Evolutionary conservation across 441 rosid species (phyloP), one percentile per base, ranked within the genome.

Genomic region (Rhodomyrtus psidioides): DNA sequence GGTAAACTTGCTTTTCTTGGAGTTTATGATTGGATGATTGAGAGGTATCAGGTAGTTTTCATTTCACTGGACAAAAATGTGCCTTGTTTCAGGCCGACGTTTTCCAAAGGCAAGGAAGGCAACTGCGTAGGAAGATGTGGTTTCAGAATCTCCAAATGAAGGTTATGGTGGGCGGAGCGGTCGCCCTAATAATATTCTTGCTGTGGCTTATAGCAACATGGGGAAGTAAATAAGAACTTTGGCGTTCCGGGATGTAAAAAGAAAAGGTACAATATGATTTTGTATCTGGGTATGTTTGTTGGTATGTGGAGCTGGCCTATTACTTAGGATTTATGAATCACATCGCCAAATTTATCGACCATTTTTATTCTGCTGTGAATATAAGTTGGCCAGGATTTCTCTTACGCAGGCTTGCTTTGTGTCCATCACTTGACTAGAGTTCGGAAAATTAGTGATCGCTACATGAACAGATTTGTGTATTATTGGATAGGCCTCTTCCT

Each of bases 31-130:
- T 21, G 54, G 16, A 85, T 56, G 88, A 34, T 51, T 54, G n/a
- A 49, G 28, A 34, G 49, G 81, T 10, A 28, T 19, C 49, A 44
- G 59, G 30, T 27, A 19, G 26, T 79, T 57, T 85, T 70, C 49
- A 74, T n/a, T 39, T 74, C n/a, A 39, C 16, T 74, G 51, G 44
- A 74, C 51, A 74, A 74, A 34, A 74, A 39, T 74, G 16, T 12
- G 27, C 81, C 5, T 82, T 82, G 79, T 49, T 74, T 79, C 84
- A 95, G 98, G 99, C 98, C 7, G 99, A 96, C 90, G 93, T 98
- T 92, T 97, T 97, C 90, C 99, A 97, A 90, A 94, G 98, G 92
- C 99, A 96, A 91, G 98, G 99, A 53, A 94, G 99, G 90, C 96
- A 94, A 86, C 89, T 97, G 81, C 93, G 99, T 34, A 91, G 99